Conservation (phyloP, 2,329 filamentous ascomycete species). For the Botrytis pseudocinerea region DNA sequence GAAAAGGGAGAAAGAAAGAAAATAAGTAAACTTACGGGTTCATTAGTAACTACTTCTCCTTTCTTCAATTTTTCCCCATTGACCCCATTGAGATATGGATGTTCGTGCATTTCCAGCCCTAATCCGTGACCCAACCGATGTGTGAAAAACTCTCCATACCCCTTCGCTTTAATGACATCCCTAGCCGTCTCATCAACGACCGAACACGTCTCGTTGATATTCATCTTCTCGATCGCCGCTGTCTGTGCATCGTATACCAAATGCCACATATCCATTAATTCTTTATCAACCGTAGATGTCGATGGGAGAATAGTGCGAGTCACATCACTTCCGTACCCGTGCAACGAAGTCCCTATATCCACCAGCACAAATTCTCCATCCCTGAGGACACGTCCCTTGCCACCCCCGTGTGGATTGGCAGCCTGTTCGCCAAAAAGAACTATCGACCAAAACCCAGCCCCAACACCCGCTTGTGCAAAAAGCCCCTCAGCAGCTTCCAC, state of each 20-base stretch:
- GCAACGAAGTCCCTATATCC: slow-evolving; percentile 57
- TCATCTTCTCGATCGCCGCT: slow-evolving; percentile 53
- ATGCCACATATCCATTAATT: slow-evolving; percentile 55
- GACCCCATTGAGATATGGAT: slow-evolving; percentile 63
- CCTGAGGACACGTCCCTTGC: slow-evolving; percentile 49
- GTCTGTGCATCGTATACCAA: slow-evolving; percentile 60
- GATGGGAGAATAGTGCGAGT: slow-evolving; percentile 54
- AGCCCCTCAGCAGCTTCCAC: slow-evolving; percentile 54
- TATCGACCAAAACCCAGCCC: slow-evolving; percentile 62
- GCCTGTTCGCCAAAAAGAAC: slow-evolving; percentile 56
- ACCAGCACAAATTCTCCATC: slow-evolving; percentile 60
- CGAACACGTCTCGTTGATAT: slow-evolving; percentile 55
- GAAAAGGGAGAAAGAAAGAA: neutral
- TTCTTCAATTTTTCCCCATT: slow-evolving; percentile 52
- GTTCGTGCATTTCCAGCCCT: slow-evolving; percentile 65
- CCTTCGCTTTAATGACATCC: slow-evolving; percentile 48
- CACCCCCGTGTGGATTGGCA: slow-evolving; percentile 44
- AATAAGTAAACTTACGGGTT: slow-evolving; percentile 46
- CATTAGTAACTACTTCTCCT: slow-evolving; percentile 63
- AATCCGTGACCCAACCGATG: slow-evolving; percentile 64
- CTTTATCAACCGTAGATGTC: slow-evolving; percentile 27
- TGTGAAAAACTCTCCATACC: slow-evolving; percentile 58
- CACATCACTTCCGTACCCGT: slow-evolving; percentile 63
- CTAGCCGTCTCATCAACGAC: slow-evolving; percentile 61
- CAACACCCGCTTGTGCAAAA: slow-evolving; percentile 49